Evolutionary conservation across 2,329 filamentous ascomycete species (phyloP).

Genomic region (Colletotrichum australisinense): DNA sequence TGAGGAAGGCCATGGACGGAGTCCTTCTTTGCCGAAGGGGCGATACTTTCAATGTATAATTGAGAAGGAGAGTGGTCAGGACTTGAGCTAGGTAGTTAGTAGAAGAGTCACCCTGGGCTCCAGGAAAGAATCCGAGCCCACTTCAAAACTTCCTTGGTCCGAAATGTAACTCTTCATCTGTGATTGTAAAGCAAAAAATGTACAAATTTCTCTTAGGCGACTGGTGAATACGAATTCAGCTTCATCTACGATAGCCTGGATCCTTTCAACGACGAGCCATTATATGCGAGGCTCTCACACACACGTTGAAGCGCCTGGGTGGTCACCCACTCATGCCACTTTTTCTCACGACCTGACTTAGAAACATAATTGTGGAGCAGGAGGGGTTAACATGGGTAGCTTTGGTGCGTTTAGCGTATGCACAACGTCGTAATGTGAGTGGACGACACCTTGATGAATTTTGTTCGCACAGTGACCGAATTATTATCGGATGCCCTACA

Average conservation of each 20-base stretch:
- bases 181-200: no score
- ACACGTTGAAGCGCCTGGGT: not conserved
- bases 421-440: not conserved
- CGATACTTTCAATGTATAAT: not conserved
- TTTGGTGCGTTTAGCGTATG: not conserved
- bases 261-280: not conserved
- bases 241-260: not conserved
- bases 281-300: not conserved
- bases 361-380: not conserved
- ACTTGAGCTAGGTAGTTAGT: not conserved
- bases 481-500: not conserved
- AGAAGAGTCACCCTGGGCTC: not conserved
- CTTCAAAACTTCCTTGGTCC: not conserved
- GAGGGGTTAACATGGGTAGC: constrained; percentile 1
- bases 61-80: not conserved
- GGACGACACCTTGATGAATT: not conserved
- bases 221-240: not conserved
- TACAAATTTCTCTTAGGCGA: no score
- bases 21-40: not conserved
- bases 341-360: not conserved
- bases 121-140: not conserved
- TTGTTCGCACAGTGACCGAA: constrained; percentile 1
- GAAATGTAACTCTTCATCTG: no score
- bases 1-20: constrained; percentile 41
- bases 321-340: no score